These are phyloP conservation scores for Ceratocystis cacaofunesta DNA, from an alignment of 2,329 filamentous ascomycete species.

Conservation along the genomic window DNA sequence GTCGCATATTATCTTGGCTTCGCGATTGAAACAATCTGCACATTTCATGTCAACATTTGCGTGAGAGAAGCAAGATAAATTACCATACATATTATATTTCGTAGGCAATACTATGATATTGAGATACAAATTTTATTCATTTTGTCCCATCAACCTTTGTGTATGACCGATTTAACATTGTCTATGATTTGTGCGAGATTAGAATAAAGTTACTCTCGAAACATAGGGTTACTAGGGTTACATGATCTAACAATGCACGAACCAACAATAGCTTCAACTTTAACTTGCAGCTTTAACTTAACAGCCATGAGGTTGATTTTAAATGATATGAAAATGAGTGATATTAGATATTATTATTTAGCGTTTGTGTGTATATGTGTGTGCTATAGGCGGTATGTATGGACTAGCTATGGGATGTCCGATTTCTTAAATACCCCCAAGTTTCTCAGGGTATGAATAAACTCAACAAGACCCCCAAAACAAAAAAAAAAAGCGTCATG, in stretches of 20 bases:
- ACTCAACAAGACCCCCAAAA: background rate
- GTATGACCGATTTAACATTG: too few relatives aligned
- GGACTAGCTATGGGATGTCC: background rate
- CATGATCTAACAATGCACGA: background rate
- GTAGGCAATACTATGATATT: too few relatives aligned
- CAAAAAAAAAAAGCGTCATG: background rate
- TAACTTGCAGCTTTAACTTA: background rate
- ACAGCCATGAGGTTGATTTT: background rate
- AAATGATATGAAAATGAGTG: background rate
- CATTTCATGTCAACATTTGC: too few relatives aligned
- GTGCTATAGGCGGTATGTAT: background rate
- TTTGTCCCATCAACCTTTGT: background rate
- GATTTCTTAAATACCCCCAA: background rate
- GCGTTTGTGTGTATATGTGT: background rate
- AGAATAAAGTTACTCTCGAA: background rate
- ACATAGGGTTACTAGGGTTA: background rate
- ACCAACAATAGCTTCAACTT: background rate
- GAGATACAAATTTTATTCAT: too few relatives aligned
- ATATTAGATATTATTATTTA: conserved; percentile 3
- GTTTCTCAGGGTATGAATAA: background rate
- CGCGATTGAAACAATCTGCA: background rate
- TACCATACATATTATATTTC: too few relatives aligned
- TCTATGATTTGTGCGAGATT: too few relatives aligned
- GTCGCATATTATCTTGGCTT: background rate
- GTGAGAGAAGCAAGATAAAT: too few relatives aligned